A percentile compares a stretch with the other conserved stretches of the same genome.
Evolutionary conservation across 495 filamentous ascomycete genomes (phyloP).

Genomic region (Glonium stellatum): DNA sequence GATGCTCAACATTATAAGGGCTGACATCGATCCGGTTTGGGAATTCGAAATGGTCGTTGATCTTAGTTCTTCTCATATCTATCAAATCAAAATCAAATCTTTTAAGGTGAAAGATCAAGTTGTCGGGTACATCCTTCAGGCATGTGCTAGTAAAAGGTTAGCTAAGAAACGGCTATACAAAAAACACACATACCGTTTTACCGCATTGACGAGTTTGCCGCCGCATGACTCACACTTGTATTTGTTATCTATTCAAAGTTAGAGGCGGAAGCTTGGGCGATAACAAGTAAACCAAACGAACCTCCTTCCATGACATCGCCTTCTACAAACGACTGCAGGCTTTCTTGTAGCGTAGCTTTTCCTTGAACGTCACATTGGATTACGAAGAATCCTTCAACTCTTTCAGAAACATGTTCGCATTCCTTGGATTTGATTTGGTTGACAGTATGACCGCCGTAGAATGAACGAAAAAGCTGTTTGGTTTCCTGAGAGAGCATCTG

Average conservation of each 20-base stretch:
- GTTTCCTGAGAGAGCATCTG: conserved; percentile 61
- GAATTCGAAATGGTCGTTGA: conserved; percentile 92
- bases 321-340: conserved; percentile 86
- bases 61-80: conserved; percentile 77
- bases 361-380: conserved; percentile 97
- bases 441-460: conserved; percentile 86
- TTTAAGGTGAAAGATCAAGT: conserved; percentile 93
- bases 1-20: conserved; percentile 77
- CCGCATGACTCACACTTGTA: conserved; percentile 93
- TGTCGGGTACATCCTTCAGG: conserved; percentile 87
- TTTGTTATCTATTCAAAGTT: conserved; percentile 66
- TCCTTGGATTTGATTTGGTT: conserved; percentile 95
- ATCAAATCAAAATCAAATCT: conserved; percentile 92
- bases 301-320: conserved; percentile 95
- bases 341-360: conserved; percentile 75
- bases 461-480: conserved; percentile 70
- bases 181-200: conserved; percentile 55
- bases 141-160: conserved; percentile 55
- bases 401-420: conserved; percentile 87
- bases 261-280: conserved; percentile 20
- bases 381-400: conserved; percentile 83
- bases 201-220: conserved; percentile 77
- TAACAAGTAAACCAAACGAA: conserved; percentile 33
- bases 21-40: conserved; percentile 80
- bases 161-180: background rate